Evolutionary conservation across 2,329 filamentous ascomycete genomes (phyloP), one percentile per base, ranked within the genome.

Genomic region (Fusarium sambucinum): DNA sequence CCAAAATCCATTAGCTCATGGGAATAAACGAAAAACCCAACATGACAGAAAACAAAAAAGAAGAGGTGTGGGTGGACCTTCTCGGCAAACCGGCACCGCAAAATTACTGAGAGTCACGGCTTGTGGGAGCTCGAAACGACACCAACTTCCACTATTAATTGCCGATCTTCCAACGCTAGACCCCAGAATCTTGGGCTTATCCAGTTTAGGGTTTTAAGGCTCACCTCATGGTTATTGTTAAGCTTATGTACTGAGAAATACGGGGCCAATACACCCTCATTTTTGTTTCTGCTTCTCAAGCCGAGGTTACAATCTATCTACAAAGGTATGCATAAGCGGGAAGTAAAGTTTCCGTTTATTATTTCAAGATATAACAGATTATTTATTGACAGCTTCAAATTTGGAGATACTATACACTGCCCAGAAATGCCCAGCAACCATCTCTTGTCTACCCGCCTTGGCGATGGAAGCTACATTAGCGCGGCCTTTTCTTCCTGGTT

Each of bases 1-100:
- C 23, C 4, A 12, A 29, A 42, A 17, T 10, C 13, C 21, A 66
- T 60, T 41, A 41, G 29, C 33, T 53, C 37, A 53, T 38, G 47
- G 23, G 9, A 13, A 29, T 19, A 32, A 6, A 33, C 32, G n/a
- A n/a, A n/a, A n/a, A n/a, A n/a, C n/a, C n/a, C n/a, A n/a, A n/a
- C n/a, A n/a, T n/a, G n/a, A n/a, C n/a, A n/a, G n/a, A n/a, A 16
- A 9, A 17, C 17, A 33, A 21, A 14, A 5, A 33, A 17, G 11
- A 17, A 38, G 33, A 35, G 61, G 62, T 56, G 58, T 29, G 16
- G 6, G n/a, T n/a, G n/a, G n/a, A n/a, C 58, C 27, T 54, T 17
- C 41, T 52, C 70, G 67, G 70, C 55, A 68, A 73, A 33, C 45
- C 68, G 70, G 70, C 70, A 72, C 57, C 21, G 27, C 6, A 45